phyloP scores from a whole-genome alignment of 371 early-diverging fungal genomes.

The Mortierella sp. region DNA sequence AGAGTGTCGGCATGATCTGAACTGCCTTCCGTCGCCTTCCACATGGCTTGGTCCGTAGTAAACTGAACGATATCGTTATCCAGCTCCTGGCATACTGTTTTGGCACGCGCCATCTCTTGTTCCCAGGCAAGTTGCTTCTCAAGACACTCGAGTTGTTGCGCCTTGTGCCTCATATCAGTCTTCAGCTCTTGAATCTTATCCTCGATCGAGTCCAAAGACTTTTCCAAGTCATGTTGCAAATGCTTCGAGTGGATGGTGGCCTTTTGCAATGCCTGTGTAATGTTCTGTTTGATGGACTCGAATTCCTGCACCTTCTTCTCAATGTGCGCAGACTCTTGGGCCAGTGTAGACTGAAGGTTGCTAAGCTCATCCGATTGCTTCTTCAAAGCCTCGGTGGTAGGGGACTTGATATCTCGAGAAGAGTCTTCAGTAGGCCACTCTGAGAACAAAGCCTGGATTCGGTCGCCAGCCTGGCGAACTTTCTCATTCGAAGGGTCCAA shows the following conservation, averaged over 20 bases:
- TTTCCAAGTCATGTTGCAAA: slow-evolving; percentile 25
- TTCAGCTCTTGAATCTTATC: slow-evolving; percentile 25
- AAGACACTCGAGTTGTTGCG: slow-evolving; percentile 27
- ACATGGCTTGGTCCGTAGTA: slow-evolving; percentile 25
- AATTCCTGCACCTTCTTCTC: slow-evolving; percentile 29
- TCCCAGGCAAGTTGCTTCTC: slow-evolving; percentile 40
- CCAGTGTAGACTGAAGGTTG: slow-evolving; percentile 12
- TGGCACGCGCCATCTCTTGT: slow-evolving; percentile 19
- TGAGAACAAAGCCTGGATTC: slow-evolving; percentile 17
- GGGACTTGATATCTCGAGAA: background rate
- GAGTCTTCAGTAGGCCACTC: slow-evolving; percentile 22
- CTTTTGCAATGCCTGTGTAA: slow-evolving; percentile 9
- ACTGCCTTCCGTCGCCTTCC: slow-evolving; percentile 8
- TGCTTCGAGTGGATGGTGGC: slow-evolving; percentile 38
- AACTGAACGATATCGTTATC: slow-evolving; percentile 14
- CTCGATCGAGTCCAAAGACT: slow-evolving; percentile 28
- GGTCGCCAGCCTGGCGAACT: slow-evolving; percentile 12
- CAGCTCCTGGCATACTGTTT: slow-evolving; percentile 20
- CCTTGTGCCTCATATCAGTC: slow-evolving; percentile 18
- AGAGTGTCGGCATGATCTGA: background rate
- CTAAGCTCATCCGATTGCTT: slow-evolving; percentile 5
- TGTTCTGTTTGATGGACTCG: slow-evolving; percentile 9
- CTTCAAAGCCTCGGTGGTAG: background rate
- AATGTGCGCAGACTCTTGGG: slow-evolving; percentile 3
- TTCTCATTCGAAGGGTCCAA: slow-evolving; percentile 20